Evolutionary conservation across 495 filamentous ascomycete genomes (phyloP).

Genomic region (Aspergillus ellipticus): DNA sequence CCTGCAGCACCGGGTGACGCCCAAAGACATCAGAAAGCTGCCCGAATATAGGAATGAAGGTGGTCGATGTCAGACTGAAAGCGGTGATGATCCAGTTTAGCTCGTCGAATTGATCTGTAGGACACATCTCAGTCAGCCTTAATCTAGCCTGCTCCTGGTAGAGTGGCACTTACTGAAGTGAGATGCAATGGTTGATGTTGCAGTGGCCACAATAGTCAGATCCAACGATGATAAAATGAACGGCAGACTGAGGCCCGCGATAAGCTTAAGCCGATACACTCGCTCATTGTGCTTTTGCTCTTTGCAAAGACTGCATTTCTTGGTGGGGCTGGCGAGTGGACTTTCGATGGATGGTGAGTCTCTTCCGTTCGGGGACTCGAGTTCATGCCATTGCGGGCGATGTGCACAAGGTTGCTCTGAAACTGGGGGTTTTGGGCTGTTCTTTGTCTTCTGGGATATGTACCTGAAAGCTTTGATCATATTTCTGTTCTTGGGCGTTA

Average conservation of each 20-base stretch:
- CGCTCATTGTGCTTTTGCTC: constrained; percentile 10
- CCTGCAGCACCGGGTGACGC: constrained; percentile 45
- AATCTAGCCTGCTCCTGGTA: not conserved
- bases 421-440: not conserved
- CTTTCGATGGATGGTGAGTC: not conserved
- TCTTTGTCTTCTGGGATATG: not conserved
- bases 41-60: constrained; percentile 59
- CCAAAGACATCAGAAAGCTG: constrained; percentile 60
- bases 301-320: constrained; percentile 1
- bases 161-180: constrained; percentile 47
- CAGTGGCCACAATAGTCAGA: constrained; percentile 57
- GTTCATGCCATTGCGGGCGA: not conserved
- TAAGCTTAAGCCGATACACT: constrained; percentile 51
- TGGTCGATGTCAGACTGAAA: constrained; percentile 57
- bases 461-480: not conserved
- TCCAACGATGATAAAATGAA: constrained; percentile 52
- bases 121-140: not conserved
- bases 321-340: not conserved
- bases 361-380: not conserved
- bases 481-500: not conserved
- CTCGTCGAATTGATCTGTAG: constrained; percentile 47
- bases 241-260: constrained; percentile 49
- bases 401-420: not conserved
- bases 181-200: constrained; percentile 54
- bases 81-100: constrained; percentile 63